phyloP scores from a whole-genome alignment of 768 basidiomycete species.

The Fomitopsis serialis region DNA sequence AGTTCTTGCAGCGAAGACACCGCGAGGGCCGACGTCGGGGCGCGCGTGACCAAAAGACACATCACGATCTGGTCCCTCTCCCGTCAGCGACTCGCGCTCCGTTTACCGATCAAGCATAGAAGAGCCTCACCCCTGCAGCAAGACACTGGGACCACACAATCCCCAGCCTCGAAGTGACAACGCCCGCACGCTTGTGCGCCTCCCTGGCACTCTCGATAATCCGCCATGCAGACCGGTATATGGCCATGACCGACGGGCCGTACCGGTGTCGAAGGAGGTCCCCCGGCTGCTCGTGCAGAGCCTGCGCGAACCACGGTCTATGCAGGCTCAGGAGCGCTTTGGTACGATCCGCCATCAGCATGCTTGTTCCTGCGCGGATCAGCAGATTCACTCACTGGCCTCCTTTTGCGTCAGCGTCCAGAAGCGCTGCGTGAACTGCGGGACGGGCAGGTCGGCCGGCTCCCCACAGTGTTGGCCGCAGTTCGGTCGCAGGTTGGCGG shows the following conservation, averaged over 20 bases:
- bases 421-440: constrained; percentile 15
- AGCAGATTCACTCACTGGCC: constrained; percentile 17
- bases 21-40: constrained; percentile 31
- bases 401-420: constrained; percentile 22
- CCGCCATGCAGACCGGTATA: constrained; percentile 69
- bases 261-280: constrained; percentile 59
- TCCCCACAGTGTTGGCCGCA: constrained; percentile 14
- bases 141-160: constrained; percentile 64
- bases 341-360: neutral
- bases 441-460: constrained; percentile 4
- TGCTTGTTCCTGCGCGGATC: neutral
- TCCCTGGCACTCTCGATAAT: constrained; percentile 45
- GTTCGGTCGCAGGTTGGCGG: constrained; percentile 35
- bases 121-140: constrained; percentile 52
- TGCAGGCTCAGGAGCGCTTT: constrained; percentile 66
- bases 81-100: neutral
- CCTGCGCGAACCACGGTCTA: constrained; percentile 62
- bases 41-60: constrained; percentile 31
- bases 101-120: neutral
- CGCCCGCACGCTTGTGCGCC: constrained; percentile 35
- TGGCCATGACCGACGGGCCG: constrained; percentile 64
- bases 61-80: constrained; percentile 37
- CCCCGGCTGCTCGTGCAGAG: constrained; percentile 51
- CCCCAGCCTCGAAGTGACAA: constrained; percentile 39
- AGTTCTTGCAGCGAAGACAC: constrained; percentile 30